Conservation (phyloP, 1,284 basidiomycete genomes). For the Ganoderma resinaceum region DNA sequence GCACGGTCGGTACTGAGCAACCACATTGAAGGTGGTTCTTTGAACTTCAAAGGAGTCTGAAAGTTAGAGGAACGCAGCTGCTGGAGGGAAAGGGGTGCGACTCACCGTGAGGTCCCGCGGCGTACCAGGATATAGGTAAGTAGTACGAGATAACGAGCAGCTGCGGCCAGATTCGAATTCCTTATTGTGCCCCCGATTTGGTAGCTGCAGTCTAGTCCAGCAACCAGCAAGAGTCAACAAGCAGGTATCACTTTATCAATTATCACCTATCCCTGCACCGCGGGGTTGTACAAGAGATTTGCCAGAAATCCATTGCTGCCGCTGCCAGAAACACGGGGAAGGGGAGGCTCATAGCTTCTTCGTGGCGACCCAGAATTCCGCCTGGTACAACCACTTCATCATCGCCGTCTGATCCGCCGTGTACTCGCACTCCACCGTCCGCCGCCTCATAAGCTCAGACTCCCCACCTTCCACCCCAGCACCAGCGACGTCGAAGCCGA, state of each 20-base stretch:
- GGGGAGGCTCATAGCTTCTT: slow-evolving; percentile 37
- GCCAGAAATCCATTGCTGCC: too few species aligned
- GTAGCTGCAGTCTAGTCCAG: too few species aligned
- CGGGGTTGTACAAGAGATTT: neutral
- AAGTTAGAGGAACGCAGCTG: neutral
- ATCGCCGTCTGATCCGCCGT: slow-evolving; percentile 65
- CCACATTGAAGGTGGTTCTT: slow-evolving; percentile 4
- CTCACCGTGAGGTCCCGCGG: neutral
- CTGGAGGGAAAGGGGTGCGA: neutral
- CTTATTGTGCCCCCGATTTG: too few species aligned
- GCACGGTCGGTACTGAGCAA: slow-evolving; percentile 11
- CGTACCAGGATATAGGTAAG: too few species aligned
- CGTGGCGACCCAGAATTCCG: slow-evolving; percentile 69
- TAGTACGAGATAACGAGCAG: too few species aligned
- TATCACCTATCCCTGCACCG: neutral
- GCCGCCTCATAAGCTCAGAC: slow-evolving; percentile 26
- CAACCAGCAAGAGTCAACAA: too few species aligned
- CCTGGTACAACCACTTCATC: slow-evolving; percentile 72
- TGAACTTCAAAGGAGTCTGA: neutral
- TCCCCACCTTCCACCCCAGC: slow-evolving; percentile 1
- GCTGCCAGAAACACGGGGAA: neutral
- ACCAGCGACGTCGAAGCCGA: slow-evolving; percentile 54
- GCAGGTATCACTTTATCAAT: too few species aligned
- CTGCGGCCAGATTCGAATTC: too few species aligned
- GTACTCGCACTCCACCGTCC: slow-evolving; percentile 66